phyloP scores from a whole-genome alignment of 2,329 filamentous ascomycete species.

The Chrysoporthe austroafricana region DNA sequence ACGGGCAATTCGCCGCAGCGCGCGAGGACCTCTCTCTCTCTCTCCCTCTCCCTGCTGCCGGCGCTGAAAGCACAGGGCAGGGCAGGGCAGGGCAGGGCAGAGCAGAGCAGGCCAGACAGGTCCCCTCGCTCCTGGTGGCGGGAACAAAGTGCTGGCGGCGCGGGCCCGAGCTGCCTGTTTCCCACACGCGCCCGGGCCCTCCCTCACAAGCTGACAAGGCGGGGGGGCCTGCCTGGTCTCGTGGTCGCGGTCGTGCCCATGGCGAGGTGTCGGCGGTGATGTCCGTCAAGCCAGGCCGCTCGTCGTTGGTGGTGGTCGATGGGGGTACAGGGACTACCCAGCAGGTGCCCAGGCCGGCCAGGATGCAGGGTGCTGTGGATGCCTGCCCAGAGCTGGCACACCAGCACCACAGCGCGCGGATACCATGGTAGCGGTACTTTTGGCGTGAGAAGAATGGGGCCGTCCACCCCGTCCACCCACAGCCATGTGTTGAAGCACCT shows the following conservation, averaged over 20 bases:
- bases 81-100: too few relatives aligned
- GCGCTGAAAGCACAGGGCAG: neutral
- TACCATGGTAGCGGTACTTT: neutral
- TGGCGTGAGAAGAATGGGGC: neutral
- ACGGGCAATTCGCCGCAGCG: constrained; percentile 1
- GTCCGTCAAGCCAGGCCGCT: neutral
- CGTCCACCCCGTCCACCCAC: neutral
- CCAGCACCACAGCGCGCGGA: neutral
- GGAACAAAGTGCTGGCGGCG: constrained; percentile 5
- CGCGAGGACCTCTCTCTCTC: neutral
- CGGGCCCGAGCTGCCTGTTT: neutral
- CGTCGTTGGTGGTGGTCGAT: neutral
- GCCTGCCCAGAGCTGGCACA: constrained; percentile 2
- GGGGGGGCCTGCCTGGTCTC: neutral
- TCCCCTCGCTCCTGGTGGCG: neutral
- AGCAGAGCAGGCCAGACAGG: too few relatives aligned
- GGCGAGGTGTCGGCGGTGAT: neutral
- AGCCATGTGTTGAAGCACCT: constrained; percentile 1
- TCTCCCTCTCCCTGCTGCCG: neutral
- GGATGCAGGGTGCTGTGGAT: neutral
- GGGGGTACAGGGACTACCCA: neutral
- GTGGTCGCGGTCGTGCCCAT: neutral
- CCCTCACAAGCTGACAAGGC: neutral
- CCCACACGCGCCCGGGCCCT: neutral
- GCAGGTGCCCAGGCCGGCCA: neutral